Base-by-base conservation (phyloP, 805 yeast genomes). In the Ascoidea asiatica region DNA sequence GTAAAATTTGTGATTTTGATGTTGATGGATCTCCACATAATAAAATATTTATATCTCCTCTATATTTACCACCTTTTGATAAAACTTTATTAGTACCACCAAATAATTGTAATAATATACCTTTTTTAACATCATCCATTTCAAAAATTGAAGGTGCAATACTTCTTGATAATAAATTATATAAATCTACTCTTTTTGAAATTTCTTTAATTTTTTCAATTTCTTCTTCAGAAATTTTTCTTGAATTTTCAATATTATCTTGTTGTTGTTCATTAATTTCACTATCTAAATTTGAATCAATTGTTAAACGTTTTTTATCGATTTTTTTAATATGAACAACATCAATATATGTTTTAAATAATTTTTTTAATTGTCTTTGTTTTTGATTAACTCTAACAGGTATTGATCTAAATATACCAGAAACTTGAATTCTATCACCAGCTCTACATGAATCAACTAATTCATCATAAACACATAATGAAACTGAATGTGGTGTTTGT, bases 21-120 rank as follows among this genome's bases (percentile, higher is more conserved):
- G 99, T 92, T 7, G 97, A 90, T 1, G 99, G 99, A 60, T 92
- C 99, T 53, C 99, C 99, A 66, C 97, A 90, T 39, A 92, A 68
- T 45, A 92, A 65, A 42, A 92, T 72, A 57, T 92, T 92, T 48
- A 92, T 79, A 58, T 92, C 99, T 41, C 99, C 99, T 68, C 99
- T 76, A 60, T 89, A 90, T 50, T 87, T 72, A 2, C 97, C 97
- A 54, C 97, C 95, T 60, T 88, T 89, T 37, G 70, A 66, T 61
- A 90, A 87, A 1, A 76, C 75, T 62, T 92, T 92, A 56, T 90
- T 87, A 15, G 97, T 76, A 46, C 99, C 99, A 18, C 98, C 97
- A 62, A 92, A 92, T 44, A 92, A 66, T 62, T 92, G 98, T 45
- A 92, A 69, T 46, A 92, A 61, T 37, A 92, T 82, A 19, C 99